Base-by-base conservation (phyloP, 805 yeast genomes). In the Candida caryicola region DNA sequence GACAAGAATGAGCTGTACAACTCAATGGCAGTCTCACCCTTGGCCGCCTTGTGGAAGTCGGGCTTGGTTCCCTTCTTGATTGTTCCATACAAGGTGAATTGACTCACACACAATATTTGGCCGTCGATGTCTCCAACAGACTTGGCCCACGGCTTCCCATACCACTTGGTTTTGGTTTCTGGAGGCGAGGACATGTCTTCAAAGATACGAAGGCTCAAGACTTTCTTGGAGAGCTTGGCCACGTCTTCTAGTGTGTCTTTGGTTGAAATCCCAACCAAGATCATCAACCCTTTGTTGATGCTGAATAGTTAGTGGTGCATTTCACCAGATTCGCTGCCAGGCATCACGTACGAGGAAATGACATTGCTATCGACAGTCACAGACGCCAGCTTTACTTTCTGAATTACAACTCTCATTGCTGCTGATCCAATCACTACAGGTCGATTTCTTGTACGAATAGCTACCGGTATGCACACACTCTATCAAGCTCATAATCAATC, bases 11-110 rank as follows among this genome's bases (percentile, higher is more conserved):
- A 53, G 7, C 79, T 71, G 67, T 81, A 82, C 36, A 78, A 57
- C 28, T 55, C 69, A 5, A 56, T 49, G 3, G 85, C 84, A 5
- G 55, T 54, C 37, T 61, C 71, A 14, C 96, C 96, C 60, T 83
- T 86, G 41, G 90, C 95, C 0, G 98, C 98, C 43, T 69, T 69
- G 55, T 91, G 98, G 60, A 93, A 88, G 55, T 93, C 96, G 0
- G 99, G 98, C 55, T 91, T 91, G 1, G 96, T 74, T 9, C 97
- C 98, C 58, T 93, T 93, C 48, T 79, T 84, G 15, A 93, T 77
- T 29, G 76, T 83, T 0, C 88, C 99, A 58, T 83, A 79, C 29
- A 93, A 68, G 0, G 99, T 93, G 64, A 93, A 93, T 56, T 93
- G 99, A 2, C 96, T 87, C 1, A 93, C 91, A 2, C 95, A 83